Evolutionary conservation across 495 filamentous ascomycete species (phyloP).

Genomic region (Penicillium subrubescens): DNA sequence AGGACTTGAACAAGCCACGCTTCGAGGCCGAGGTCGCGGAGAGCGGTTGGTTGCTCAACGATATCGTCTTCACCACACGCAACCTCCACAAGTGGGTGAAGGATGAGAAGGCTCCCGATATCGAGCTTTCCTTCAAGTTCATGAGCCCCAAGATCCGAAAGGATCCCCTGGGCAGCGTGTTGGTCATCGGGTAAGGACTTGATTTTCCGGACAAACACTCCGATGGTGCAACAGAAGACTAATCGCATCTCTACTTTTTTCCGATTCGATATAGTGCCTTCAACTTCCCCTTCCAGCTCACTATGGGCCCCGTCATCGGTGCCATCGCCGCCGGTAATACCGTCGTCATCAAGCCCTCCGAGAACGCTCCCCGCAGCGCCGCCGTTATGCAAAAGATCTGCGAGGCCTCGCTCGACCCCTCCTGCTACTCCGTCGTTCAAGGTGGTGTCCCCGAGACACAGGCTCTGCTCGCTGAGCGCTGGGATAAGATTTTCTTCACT

Average conservation of each 20-base stretch:
- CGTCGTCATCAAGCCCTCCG: slow-evolving; percentile 85
- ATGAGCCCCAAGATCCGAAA: slow-evolving; percentile 79
- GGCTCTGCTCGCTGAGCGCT: slow-evolving; percentile 80
- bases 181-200: slow-evolving; percentile 76
- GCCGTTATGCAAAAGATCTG: slow-evolving; percentile 78
- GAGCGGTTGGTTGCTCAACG: slow-evolving; percentile 70
- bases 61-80: slow-evolving; percentile 73
- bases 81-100: slow-evolving; percentile 80
- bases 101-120: slow-evolving; percentile 74
- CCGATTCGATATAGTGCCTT: slow-evolving; percentile 57
- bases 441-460: slow-evolving; percentile 79
- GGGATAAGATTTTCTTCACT: slow-evolving; percentile 98
- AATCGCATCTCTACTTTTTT: slow-evolving; percentile 6
- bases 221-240: not conserved
- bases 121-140: slow-evolving; percentile 63
- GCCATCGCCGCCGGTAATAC: slow-evolving; percentile 93
- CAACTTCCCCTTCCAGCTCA: slow-evolving; percentile 87
- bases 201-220: not conserved
- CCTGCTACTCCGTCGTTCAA: slow-evolving; percentile 78
- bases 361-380: slow-evolving; percentile 73
- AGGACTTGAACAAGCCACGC: slow-evolving; percentile 72
- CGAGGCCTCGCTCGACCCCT: slow-evolving; percentile 70
- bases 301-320: slow-evolving; percentile 77
- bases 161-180: slow-evolving; percentile 80
- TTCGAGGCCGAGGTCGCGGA: slow-evolving; percentile 75